phyloP scores from a whole-genome alignment of 495 filamentous ascomycete genomes.

The Cercophora samala region DNA sequence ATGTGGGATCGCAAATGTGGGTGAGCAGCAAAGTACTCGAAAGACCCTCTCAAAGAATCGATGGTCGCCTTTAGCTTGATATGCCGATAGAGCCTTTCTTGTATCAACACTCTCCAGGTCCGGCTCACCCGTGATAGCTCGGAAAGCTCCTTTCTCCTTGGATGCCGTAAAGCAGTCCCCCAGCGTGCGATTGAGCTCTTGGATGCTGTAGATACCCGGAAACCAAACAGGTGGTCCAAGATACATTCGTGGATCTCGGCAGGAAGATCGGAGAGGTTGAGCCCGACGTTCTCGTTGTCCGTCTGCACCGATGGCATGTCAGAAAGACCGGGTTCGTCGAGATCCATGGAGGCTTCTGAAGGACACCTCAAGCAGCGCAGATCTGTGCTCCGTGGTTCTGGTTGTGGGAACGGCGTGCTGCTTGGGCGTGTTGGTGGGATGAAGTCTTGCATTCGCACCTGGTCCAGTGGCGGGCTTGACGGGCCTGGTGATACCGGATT shows the following conservation, averaged over 20 bases:
- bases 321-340: conserved; percentile 25
- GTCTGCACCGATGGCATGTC: conserved; percentile 24
- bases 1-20: conserved; percentile 60
- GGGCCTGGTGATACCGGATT: conserved; percentile 53
- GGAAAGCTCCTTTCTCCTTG: conserved; percentile 61
- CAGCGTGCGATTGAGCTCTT: conserved; percentile 54
- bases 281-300: conserved; percentile 36
- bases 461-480: conserved; percentile 50
- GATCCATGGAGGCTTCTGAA: conserved; percentile 28
- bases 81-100: conserved; percentile 67
- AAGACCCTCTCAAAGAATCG: conserved; percentile 52
- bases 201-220: conserved; percentile 56
- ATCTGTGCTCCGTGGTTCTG: conserved; percentile 43
- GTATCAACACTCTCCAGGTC: conserved; percentile 62
- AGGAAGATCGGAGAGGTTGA: conserved; percentile 56
- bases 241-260: conserved; percentile 70
- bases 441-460: conserved; percentile 45
- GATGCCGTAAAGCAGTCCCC: conserved; percentile 64
- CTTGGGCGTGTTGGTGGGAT: conserved; percentile 51
- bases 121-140: conserved; percentile 60
- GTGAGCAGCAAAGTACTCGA: conserved; percentile 55
- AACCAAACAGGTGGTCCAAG: conserved; percentile 65
- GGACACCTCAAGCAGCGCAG: conserved; percentile 41
- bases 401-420: conserved; percentile 56
- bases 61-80: conserved; percentile 69